Percentiles rank a stretch among this genome's conserved stretches.
These are phyloP conservation scores for Aureobasidium sp. DNA, from an alignment of 2,329 filamentous ascomycete genomes.

Conservation along the genomic window DNA sequence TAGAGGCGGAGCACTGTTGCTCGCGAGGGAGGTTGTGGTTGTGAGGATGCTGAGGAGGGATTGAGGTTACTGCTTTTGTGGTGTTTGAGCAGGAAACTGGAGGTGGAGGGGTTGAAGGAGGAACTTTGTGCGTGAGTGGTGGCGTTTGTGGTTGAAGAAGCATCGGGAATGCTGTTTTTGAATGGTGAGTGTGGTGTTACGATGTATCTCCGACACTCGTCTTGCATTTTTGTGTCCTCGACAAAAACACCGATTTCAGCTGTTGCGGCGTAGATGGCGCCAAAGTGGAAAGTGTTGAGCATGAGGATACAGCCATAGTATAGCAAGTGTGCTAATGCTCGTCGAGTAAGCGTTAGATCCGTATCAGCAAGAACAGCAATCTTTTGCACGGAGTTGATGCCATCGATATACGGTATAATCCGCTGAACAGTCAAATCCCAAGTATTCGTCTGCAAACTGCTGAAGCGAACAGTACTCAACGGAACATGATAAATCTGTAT, in stretches of 20 bases:
- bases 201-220: slow-evolving; percentile 83
- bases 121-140: slow-evolving; percentile 38
- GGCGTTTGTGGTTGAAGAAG: background rate
- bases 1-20: slow-evolving; percentile 67
- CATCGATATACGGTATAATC: slow-evolving; percentile 80
- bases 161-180: slow-evolving; percentile 12
- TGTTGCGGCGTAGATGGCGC: slow-evolving; percentile 80
- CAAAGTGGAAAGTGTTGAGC: slow-evolving; percentile 91
- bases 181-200: slow-evolving; percentile 32
- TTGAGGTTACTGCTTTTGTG: background rate
- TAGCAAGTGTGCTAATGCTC: slow-evolving; percentile 78
- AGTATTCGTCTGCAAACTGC: slow-evolving; percentile 50
- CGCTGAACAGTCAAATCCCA: slow-evolving; percentile 72
- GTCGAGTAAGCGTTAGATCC: slow-evolving; percentile 75
- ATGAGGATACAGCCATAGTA: slow-evolving; percentile 89
- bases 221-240: slow-evolving; percentile 65
- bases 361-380: slow-evolving; percentile 82
- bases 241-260: slow-evolving; percentile 72
- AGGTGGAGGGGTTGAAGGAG: slow-evolving; percentile 69
- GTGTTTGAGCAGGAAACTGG: slow-evolving; percentile 23
- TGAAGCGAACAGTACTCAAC: slow-evolving; percentile 52
- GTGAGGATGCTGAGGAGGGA: background rate
- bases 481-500: slow-evolving; percentile 89
- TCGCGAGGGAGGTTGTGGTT: background rate
- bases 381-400: slow-evolving; percentile 78